Evolutionary conservation across 2,329 filamentous ascomycete genomes (phyloP), one percentile per base, ranked within the genome.

Genomic region (Sarocladiaceae sp.): DNA sequence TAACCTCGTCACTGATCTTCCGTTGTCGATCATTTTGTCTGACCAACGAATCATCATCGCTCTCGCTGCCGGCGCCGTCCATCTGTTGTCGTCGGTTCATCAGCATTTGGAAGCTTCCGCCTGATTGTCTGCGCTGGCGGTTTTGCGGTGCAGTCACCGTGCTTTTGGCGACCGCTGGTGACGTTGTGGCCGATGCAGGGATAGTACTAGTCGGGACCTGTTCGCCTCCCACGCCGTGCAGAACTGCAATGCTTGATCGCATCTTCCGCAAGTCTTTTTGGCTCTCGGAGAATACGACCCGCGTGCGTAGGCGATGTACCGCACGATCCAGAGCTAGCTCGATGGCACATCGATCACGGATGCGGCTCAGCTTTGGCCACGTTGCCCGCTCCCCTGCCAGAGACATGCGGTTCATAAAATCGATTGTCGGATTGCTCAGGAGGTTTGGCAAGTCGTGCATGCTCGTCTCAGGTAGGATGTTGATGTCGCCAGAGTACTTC

Each of bases 401-500:
- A 60, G 88, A 88, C 8, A 88, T 86, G 44, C 87, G 79, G 4
- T 86, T 67, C 89, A 97, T 96, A 65, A 96, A 97, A 4, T 92
- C 88, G 0, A 83, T 73, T 0, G 87, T 91, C 1, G 93, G 93
- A 54, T 97, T 97, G 56, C 80, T 86, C 40, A 97, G 74, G 23
- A 97, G 84, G 8, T 81, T 79, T 1, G 88, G 86, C 20, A 95
- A 80, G 56, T 95, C 86, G 7, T 83, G 77, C 50, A 87, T 83
- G 4, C 80, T 80, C 53, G 96, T 86, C 51, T 90, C 83, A 0
- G 92, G 92, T 28, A 96, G 77, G 51, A 97, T 96, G 40, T 91
- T 97, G 64, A 97, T 96, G 67, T 97, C 92, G 6, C 93, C 93
- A 2, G 89, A 92, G 63, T 97, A 97, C 57, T 88, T 90, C 62